A percentile compares a stretch with the other conserved stretches of the same genome.
Evolutionary conservation across 345 rosid genomes (phyloP).

Genomic region (Triadica sebifera): DNA sequence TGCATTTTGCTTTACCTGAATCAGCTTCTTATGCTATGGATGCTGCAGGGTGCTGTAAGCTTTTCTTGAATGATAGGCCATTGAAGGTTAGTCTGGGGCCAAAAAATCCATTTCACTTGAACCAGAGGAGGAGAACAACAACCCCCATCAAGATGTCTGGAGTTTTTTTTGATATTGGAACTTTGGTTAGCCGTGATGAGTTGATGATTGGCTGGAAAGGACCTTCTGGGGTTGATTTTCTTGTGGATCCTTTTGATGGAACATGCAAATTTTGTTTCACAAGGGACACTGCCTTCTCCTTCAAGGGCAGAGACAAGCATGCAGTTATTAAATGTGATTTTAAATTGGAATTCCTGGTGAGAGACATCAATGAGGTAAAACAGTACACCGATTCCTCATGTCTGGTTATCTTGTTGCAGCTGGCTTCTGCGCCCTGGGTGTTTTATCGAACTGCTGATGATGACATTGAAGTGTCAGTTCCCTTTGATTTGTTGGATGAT

Average conservation of each 20-base stretch:
- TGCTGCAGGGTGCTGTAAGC: conserved; percentile 46
- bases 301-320: conserved; percentile 41
- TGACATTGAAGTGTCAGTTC: conserved; percentile 48
- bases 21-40: conserved; percentile 46
- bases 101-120: conserved; percentile 56
- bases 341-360: conserved; percentile 76
- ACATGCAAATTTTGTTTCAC: conserved; percentile 70
- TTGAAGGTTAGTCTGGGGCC: conserved; percentile 77
- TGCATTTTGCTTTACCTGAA: conserved; percentile 63
- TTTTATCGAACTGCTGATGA: conserved; percentile 91
- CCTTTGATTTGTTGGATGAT: conserved; percentile 76
- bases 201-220: conserved; percentile 72
- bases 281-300: conserved; percentile 59
- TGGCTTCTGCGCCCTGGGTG: conserved; percentile 67
- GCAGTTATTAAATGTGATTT: conserved; percentile 75
- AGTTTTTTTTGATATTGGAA: conserved; percentile 63
- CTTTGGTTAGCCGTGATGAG: conserved; percentile 43
- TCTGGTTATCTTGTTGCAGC: conserved; percentile 56
- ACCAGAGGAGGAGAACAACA: conserved; percentile 59
- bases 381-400: conserved; percentile 38
- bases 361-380: conserved; percentile 56
- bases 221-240: conserved; percentile 58
- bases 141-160: conserved; percentile 56
- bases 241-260: conserved; percentile 83
- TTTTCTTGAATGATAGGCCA: conserved; percentile 39